Evolutionary conservation across 768 basidiomycete genomes (phyloP), one percentile per base, ranked within the genome.

Genomic region (Russula sp.): DNA sequence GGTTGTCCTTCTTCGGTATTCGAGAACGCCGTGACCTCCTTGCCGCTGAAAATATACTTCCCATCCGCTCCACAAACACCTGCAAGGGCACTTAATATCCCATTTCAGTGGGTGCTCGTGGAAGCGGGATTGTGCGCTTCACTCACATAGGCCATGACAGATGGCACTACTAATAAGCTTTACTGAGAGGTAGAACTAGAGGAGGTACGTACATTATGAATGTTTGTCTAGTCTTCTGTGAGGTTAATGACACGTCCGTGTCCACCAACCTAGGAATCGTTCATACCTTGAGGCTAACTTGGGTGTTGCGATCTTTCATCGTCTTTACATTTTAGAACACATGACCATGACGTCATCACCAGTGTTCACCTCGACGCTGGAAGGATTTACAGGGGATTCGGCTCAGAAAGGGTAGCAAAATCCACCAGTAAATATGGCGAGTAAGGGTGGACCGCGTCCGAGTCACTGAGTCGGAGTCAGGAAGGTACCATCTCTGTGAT

Each of bases 71-170:
- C 84, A 8, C 79, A 81, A 3, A 75, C 85, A n/a, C 77, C 77
- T 20, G 85, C 81, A 24, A 91, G 78, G 2, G 87, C 88, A n/a
- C 84, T 76, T 65, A 20, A 46, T 13, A 14, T 30, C 55, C 38
- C 20, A 28, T 30, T 48, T 59, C 44, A 42, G 14, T 14, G 14
- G 54, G 56, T 14, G 50, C 50, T 59, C 26, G 9, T 52, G 14
- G 34, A 11, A 4, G 32, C 38, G 55, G 18, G 51, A 46, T 22
- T 4, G 20, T 52, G 53, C 18, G 51, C 14, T 36, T 22, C 9
- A 78, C 83, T 72, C 68, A 87, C 80, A 82, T 88, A 57, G 90
- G 20, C 90, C 91, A 75, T 92, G 91, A 77, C 91, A 92, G 28
- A 93, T 89, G 3, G 88, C 88, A 4, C 84, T 70, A 10, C 84